Evolutionary conservation across 192 early-diverging fungal species (phyloP).

Genomic region (Podila minutissima): DNA sequence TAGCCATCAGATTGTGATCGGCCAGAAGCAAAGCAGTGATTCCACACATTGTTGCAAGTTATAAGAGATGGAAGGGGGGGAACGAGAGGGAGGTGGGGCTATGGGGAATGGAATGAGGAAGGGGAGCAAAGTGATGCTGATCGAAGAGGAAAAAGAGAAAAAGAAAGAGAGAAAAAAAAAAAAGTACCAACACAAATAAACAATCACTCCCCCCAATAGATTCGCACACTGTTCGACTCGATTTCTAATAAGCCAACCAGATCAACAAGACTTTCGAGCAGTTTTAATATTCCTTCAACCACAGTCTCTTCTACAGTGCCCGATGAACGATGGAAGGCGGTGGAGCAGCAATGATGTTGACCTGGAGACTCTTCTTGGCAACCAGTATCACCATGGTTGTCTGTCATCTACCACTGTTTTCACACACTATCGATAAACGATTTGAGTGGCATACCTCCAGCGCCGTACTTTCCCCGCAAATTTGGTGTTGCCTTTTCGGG

Average conservation of each 20-base stretch:
- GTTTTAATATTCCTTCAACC: not conserved
- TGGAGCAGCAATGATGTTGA: not conserved
- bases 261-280: not conserved
- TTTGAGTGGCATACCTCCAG: too few relatives aligned
- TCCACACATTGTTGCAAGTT: conserved; percentile 80
- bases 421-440: not conserved
- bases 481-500: too few relatives aligned
- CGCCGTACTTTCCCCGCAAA: too few relatives aligned
- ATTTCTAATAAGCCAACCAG: not conserved
- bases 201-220: not conserved
- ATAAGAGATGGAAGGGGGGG: not conserved
- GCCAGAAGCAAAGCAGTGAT: conserved; percentile 87
- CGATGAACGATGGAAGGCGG: not conserved
- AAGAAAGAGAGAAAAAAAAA: not conserved
- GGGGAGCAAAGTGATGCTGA: conserved; percentile 4
- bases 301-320: not conserved
- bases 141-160: not conserved
- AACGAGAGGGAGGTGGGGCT: not conserved
- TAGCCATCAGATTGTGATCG: conserved; percentile 77
- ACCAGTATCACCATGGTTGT: not conserved
- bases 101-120: not conserved
- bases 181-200: not conserved
- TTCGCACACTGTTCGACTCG: too few relatives aligned
- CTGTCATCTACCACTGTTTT: not conserved
- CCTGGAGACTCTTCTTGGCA: not conserved